Percentiles rank a stretch among this genome's conserved stretches.
Evolutionary conservation across 2,329 filamentous ascomycete species (phyloP).

Genomic region (Fusarium circinatum): DNA sequence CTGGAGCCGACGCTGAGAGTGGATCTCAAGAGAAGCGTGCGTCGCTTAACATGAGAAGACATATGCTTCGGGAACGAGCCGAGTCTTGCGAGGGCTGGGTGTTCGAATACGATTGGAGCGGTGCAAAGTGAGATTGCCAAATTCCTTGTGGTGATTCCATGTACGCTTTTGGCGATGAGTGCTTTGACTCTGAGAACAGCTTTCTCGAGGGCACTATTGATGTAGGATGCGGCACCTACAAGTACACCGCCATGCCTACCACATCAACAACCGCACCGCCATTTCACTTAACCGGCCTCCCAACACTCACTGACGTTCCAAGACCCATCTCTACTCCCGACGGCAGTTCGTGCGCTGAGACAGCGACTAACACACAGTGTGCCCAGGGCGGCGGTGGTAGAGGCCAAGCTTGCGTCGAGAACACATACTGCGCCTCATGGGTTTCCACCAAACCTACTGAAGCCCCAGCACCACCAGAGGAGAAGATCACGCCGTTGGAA

Average conservation of each 20-base stretch:
- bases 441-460: background rate
- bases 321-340: background rate
- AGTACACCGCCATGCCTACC: background rate
- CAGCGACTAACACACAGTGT: background rate
- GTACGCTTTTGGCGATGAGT: conserved; percentile 5
- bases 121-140: background rate
- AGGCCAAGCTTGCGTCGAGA: background rate
- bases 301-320: background rate
- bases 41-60: background rate
- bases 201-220: background rate
- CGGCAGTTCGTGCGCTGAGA: background rate
- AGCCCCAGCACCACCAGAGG: background rate
- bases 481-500: background rate
- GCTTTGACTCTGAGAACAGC: background rate
- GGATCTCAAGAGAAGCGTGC: background rate
- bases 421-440: conserved; percentile 6
- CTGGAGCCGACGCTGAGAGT: background rate
- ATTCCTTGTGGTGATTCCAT: background rate
- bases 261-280: background rate
- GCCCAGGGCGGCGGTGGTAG: background rate
- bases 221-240: conserved; percentile 1
- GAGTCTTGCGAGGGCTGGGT: background rate
- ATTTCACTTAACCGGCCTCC: background rate
- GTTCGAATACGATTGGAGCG: background rate
- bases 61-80: background rate